A percentile compares a stretch with the other conserved stretches of the same genome.
These are phyloP conservation scores for Bruguiera parviflora DNA, from an alignment of 345 rosid genomes.

Conservation along the genomic window DNA sequence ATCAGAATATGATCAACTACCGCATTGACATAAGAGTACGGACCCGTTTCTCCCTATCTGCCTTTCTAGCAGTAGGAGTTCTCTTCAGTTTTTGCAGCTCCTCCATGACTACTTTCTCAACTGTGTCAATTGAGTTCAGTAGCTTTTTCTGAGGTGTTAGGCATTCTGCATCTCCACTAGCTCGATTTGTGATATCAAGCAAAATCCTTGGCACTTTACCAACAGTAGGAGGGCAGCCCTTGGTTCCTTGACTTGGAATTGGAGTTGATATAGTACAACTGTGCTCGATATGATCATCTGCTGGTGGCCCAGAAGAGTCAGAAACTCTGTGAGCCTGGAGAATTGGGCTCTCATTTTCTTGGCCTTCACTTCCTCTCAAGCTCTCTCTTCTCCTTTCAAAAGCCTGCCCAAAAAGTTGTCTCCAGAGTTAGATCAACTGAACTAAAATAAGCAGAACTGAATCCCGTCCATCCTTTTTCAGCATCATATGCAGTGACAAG, in stretches of 20 bases:
- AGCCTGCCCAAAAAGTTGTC: conserved; percentile 40
- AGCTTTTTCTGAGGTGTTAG: conserved; percentile 92
- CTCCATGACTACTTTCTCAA: conserved; percentile 68
- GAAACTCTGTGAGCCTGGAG: conserved; percentile 26
- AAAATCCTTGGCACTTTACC: conserved; percentile 53
- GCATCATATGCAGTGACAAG: background rate
- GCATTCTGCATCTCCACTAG: conserved; percentile 42
- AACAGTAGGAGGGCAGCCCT: conserved; percentile 44
- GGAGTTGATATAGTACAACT: conserved; percentile 39
- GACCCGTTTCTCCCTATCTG: conserved; percentile 57
- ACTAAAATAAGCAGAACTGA: background rate
- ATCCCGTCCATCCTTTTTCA: background rate
- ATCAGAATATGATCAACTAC: conserved; percentile 25
- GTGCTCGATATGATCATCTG: conserved; percentile 39
- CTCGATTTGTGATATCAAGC: conserved; percentile 43
- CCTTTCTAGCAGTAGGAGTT: conserved; percentile 66
- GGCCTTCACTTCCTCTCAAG: conserved; percentile 48
- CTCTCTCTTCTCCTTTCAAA: conserved; percentile 70
- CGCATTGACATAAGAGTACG: conserved; percentile 78
- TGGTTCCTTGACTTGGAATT: conserved; percentile 32
- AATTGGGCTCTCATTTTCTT: conserved; percentile 36
- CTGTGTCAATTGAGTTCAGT: conserved; percentile 69
- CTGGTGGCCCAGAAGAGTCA: conserved; percentile 32
- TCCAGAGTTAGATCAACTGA: background rate
- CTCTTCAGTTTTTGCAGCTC: conserved; percentile 60